Evolutionary conservation across 192 early-diverging fungal genomes (phyloP).

Genomic region (Podila epicladia): DNA sequence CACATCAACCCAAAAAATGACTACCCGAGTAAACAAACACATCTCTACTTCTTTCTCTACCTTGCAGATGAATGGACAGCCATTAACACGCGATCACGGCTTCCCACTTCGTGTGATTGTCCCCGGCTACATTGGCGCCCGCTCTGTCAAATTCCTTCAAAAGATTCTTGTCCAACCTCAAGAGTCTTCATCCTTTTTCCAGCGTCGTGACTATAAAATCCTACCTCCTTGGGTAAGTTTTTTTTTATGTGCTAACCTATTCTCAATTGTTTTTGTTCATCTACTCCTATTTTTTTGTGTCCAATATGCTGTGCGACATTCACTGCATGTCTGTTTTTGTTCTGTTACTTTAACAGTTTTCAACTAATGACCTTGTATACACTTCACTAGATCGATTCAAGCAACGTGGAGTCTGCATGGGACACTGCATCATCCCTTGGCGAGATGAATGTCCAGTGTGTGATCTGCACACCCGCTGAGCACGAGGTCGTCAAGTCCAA

Average conservation of each 20-base stretch:
- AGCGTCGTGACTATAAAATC: slow-evolving; percentile 85
- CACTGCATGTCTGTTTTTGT: neutral
- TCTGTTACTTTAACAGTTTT: too few relatives aligned
- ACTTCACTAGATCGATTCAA: neutral
- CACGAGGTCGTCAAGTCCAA: slow-evolving; percentile 42
- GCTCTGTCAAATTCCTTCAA: slow-evolving; percentile 88
- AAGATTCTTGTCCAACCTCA: slow-evolving; percentile 68
- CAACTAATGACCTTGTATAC: slow-evolving; percentile 3
- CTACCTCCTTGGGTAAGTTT: slow-evolving; percentile 71
- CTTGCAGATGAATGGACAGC: slow-evolving; percentile 73
- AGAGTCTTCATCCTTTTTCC: slow-evolving; percentile 76
- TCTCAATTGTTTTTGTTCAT: neutral
- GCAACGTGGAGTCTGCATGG: slow-evolving; percentile 58
- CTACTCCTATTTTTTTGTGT: neutral
- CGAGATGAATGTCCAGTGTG: slow-evolving; percentile 84
- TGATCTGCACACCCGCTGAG: slow-evolving; percentile 72
- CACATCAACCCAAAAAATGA: too few relatives aligned
- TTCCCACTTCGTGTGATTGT: slow-evolving; percentile 86
- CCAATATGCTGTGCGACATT: slow-evolving; percentile 1
- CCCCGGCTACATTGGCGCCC: slow-evolving; percentile 88
- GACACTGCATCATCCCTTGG: slow-evolving; percentile 59
- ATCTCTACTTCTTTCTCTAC: slow-evolving; percentile 34
- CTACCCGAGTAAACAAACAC: slow-evolving; percentile 1
- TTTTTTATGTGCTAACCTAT: neutral
- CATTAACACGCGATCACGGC: slow-evolving; percentile 83